Conservation (phyloP, 345 rosid species). For the Salix dunnii region DNA sequence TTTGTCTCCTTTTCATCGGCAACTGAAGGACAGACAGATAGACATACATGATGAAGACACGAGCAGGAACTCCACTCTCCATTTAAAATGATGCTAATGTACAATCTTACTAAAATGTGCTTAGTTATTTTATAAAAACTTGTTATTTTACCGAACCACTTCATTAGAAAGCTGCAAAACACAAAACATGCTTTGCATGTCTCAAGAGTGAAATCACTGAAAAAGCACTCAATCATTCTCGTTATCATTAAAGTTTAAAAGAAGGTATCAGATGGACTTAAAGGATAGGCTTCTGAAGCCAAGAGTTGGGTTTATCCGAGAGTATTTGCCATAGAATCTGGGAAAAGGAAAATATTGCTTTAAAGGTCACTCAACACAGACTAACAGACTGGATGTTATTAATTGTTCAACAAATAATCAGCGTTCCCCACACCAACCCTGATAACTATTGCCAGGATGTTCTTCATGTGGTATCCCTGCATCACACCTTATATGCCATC, state of each 20-base stretch:
- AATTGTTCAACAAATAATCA: background rate
- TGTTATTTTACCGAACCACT: background rate
- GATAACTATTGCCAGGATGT: background rate
- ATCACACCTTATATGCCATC: background rate
- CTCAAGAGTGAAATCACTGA: background rate
- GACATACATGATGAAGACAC: background rate
- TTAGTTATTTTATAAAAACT: background rate
- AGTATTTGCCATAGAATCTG: background rate
- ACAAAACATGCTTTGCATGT: background rate
- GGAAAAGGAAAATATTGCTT: background rate
- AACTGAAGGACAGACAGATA: background rate
- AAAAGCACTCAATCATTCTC: background rate
- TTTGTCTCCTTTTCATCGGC: background rate
- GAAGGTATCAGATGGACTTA: background rate
- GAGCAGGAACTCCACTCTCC: background rate
- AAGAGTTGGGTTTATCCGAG: background rate
- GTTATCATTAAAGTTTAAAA: background rate
- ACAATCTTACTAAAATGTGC: background rate
- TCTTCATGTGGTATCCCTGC: background rate
- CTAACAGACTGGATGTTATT: background rate
- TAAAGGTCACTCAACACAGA: background rate
- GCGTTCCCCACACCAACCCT: background rate
- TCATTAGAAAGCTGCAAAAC: background rate
- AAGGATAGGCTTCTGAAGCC: background rate
- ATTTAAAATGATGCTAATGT: background rate